Base-by-base conservation (phyloP, 148 eudicot species). In the Vaccinium vitisidaea region DNA sequence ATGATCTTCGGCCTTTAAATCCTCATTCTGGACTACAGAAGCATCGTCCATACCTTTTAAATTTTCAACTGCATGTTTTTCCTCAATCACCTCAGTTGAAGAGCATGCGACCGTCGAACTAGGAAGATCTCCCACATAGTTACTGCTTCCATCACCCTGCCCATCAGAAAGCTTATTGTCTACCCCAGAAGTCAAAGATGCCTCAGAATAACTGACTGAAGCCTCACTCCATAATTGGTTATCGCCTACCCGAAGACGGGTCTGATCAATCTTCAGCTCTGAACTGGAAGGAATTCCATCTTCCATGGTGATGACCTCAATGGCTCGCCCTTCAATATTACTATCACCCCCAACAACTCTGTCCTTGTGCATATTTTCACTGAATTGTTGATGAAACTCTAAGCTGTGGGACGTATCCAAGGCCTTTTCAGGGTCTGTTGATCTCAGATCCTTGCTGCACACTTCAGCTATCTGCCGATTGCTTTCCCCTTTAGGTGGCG, bases 331-430 rank as follows among this genome's bases (percentile, higher is more conserved):
- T 78, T 86, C 80, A 25, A 77, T 18, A 55, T 86, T 53, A 80
- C 74, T 78, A 69, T 87, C 84, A 52, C 83, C 83, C 53, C 81
- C 49, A 86, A n/a, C 18, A 39, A 77, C 88, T 27, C 63, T 85
- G 52, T 70, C 86, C 67, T 84, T 86, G n/a, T 6, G 82, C 65
- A 61, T 39, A 80, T 63, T 36, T 55, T 65, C 91, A n/a, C 85
- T 87, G 82, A 83, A 30, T 53, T 83, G 88, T 78, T 75, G 81
- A 82, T 84, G 83, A 77, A 71, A 80, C 84, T 84, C 84, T 71
- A 81, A 65, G 84, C 70, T 21, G 46, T 82, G 55, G 70, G 89
- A 74, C 23, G 67, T 56, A 48, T 80, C 85, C 15, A 80, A 82
- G 55, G 75, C 65, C 75, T 30, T 75, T 6, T 79, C 82, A 85